Percentiles rank a stretch among this genome's conserved stretches.
These are phyloP conservation scores for Flagelloscypha sp. DNA, from an alignment of 768 basidiomycete genomes.

Conservation along the genomic window DNA sequence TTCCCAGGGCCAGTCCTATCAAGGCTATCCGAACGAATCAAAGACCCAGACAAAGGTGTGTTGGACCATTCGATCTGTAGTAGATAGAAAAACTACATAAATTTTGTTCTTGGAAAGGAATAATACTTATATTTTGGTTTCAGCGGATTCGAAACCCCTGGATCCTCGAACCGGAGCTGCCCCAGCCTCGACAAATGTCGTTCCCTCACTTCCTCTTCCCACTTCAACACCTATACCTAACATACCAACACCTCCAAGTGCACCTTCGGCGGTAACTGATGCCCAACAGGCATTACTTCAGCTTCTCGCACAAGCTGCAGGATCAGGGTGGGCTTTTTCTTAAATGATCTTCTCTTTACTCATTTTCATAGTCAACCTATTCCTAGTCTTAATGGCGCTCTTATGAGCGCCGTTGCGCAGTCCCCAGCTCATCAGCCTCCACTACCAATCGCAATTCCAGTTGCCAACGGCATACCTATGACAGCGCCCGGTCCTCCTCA, in stretches of 20 bases:
- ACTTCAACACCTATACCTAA: conserved; percentile 18
- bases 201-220: conserved; percentile 17
- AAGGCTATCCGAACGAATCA: conserved; percentile 63
- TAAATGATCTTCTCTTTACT: conserved; percentile 4
- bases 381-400: conserved; percentile 3
- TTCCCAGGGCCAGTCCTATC: conserved; percentile 74
- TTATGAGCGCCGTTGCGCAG: conserved; percentile 13
- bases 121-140: too few relatives aligned
- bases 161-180: conserved; percentile 32
- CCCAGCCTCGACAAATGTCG: conserved; percentile 21
- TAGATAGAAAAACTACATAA: too few relatives aligned
- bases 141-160: conserved; percentile 22
- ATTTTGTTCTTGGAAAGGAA: too few relatives aligned
- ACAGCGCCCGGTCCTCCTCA: conserved; percentile 19
- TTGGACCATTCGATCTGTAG: conserved; percentile 55
- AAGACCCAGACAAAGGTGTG: conserved; percentile 78
- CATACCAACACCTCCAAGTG: conserved; percentile 12
- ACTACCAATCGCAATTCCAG: conserved; percentile 24
- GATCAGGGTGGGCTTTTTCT: conserved; percentile 29
- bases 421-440: conserved; percentile 21
- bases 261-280: conserved; percentile 17
- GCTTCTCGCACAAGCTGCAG: conserved; percentile 57
- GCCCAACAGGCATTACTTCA: conserved; percentile 64
- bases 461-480: conserved; percentile 9
- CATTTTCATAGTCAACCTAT: conserved; percentile 1